Evolutionary conservation across 202 grass and related monocot genomes (phyloP).

Genomic region (Panicum hallii): DNA sequence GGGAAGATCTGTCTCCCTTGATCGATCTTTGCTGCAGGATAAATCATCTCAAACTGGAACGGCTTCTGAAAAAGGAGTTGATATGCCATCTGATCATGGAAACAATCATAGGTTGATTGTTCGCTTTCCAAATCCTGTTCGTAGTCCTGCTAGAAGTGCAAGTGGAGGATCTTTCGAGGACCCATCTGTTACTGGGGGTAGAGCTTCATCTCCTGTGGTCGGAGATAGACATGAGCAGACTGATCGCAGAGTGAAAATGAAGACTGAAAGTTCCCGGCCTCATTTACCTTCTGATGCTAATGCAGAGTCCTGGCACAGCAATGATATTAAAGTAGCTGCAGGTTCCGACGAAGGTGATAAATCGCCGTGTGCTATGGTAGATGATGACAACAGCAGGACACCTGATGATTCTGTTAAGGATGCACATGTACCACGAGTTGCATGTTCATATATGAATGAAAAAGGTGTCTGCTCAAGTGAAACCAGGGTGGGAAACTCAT

Average conservation of each 20-base stretch:
- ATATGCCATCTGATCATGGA: conserved; percentile 36
- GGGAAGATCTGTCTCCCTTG: conserved; percentile 45
- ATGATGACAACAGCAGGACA: conserved; percentile 54
- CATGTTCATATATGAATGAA: conserved; percentile 43
- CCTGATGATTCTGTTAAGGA: conserved; percentile 54
- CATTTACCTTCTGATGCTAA: conserved; percentile 53
- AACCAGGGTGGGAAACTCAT: conserved; percentile 47
- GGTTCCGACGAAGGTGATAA: conserved; percentile 58
- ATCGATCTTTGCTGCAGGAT: conserved; percentile 47
- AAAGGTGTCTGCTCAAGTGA: conserved; percentile 46
- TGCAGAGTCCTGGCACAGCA: conserved; percentile 43
- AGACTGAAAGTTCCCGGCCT: conserved; percentile 40
- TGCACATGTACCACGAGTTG: conserved; percentile 30
- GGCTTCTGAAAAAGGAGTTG: conserved; percentile 56
- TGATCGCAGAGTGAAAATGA: conserved; percentile 60
- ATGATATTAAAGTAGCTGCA: conserved; percentile 50
- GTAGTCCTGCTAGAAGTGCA: conserved; percentile 63
- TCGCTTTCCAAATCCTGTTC: conserved; percentile 54
- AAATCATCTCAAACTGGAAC: conserved; percentile 56
- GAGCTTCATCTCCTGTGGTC: conserved; percentile 63
- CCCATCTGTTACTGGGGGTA: conserved; percentile 62
- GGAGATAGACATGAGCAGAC: conserved; percentile 61
- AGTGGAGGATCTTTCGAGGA: conserved; percentile 65
- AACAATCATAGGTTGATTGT: conserved; percentile 66
- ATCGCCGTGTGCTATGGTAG: conserved; percentile 42